These are phyloP conservation scores for Cutaneotrichosporon cavernicola DNA, from an alignment of 1,284 basidiomycete genomes.

Conservation along the genomic window DNA sequence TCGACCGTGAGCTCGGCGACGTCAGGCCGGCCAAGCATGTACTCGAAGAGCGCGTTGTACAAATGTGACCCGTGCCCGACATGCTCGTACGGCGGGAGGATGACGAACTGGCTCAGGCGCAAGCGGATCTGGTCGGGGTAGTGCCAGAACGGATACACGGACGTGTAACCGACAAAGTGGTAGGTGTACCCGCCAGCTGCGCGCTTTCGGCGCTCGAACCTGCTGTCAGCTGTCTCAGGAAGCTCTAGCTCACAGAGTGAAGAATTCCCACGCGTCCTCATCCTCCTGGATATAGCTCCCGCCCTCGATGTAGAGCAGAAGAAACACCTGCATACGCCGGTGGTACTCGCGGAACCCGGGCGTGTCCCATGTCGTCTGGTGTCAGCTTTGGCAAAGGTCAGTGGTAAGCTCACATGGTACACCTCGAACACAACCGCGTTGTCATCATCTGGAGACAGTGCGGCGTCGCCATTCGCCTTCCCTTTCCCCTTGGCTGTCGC, in stretches of 20 bases:
- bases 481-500: constrained; percentile 59
- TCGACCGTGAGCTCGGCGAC: constrained; percentile 92
- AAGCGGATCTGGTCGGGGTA: constrained; percentile 83
- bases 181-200: constrained; percentile 59
- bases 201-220: constrained; percentile 75
- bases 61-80: constrained; percentile 87
- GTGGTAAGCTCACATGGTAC: constrained; percentile 67
- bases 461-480: constrained; percentile 47
- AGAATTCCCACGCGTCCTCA: constrained; percentile 85
- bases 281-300: constrained; percentile 88
- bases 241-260: constrained; percentile 63
- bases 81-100: constrained; percentile 85
- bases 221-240: constrained; percentile 52
- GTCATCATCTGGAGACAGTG: constrained; percentile 59
- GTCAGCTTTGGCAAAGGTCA: background rate
- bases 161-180: constrained; percentile 89
- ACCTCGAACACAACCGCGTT: constrained; percentile 73
- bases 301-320: constrained; percentile 90
- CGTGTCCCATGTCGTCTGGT: constrained; percentile 75
- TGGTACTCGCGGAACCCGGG: constrained; percentile 91
- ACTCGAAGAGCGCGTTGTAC: constrained; percentile 81
- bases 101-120: constrained; percentile 89
- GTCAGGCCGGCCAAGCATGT: constrained; percentile 64
- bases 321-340: constrained; percentile 90
- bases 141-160: constrained; percentile 88